Base-by-base conservation (phyloP, 2,329 filamentous ascomycete species). In the Diplodia sapinea region DNA sequence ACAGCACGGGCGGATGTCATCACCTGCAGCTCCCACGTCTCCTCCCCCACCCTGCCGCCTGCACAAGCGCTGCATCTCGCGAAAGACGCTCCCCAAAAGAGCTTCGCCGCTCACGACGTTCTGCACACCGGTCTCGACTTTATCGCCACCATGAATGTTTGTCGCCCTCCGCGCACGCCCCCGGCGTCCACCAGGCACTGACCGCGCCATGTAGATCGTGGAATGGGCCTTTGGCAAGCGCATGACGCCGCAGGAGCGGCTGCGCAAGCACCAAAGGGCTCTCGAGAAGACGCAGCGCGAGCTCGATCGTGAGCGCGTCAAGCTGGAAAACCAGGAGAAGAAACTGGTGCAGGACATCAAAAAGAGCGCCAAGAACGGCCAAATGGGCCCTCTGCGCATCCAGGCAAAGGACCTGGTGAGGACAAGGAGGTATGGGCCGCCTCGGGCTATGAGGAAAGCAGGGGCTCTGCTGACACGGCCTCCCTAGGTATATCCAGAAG, bases 191-290 rank as follows among this genome's bases (percentile, higher is more conserved):
- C 62, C 36, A 62, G 38, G 61, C 70, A 70, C 69, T 69, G 50
- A 72, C 68, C 70, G 69, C 71, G n/a, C 51, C 74, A 65, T 69
- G 68, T 71, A 97, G 92, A 92, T 98, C 78, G 87, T 99, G 70
- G 95, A 99, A 87, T 99, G 95, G 94, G 94, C 94, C 49, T 99
- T 99, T 78, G 95, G 95, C 73, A 98, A 97, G 87, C 95, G 95
- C 81, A 96, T 98, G 88, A 99, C 95, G 85, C 94, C 95, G 4
- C 93, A 93, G 29, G 91, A 95, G 86, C 90, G 92, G 79, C 85
- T 94, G 79, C 89, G 92, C 80, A 94, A 94, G 85, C 96, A 99
- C 81, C 95, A 98, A 82, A 89, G 95, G 74, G 93, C 95, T 73
- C 89, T 99, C 71, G 95, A 99, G 81, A 97, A 97, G 84, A 96